A percentile compares a stretch with the other conserved stretches of the same genome.
These are phyloP conservation scores for Pyrenophora tritici-repentis DNA, from an alignment of 2,329 filamentous ascomycete genomes.

Conservation along the genomic window DNA sequence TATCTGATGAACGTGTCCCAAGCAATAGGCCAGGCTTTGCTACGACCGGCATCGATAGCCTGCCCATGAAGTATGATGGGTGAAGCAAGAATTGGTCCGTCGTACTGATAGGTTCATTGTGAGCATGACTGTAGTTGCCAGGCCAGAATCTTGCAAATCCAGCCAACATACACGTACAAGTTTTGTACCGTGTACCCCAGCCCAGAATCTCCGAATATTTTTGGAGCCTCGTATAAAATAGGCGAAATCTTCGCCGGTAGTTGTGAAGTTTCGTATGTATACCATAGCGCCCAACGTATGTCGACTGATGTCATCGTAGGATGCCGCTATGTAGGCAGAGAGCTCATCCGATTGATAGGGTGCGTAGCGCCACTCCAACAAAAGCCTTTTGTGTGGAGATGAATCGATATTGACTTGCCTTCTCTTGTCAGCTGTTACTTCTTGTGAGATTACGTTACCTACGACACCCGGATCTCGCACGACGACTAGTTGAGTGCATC, in stretches of 20 bases:
- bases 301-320: not conserved
- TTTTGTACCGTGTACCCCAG: slow-evolving; percentile 7
- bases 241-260: slow-evolving; percentile 17
- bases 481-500: slow-evolving; percentile 6
- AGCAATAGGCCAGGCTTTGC: not conserved
- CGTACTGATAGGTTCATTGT: slow-evolving; percentile 15
- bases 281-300: slow-evolving; percentile 13
- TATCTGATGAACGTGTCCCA: not conserved
- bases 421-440: not conserved
- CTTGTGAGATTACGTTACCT: not conserved
- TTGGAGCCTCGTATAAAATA: slow-evolving; percentile 24
- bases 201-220: slow-evolving; percentile 17
- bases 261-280: slow-evolving; percentile 29
- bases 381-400: slow-evolving; percentile 1
- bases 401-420: not conserved
- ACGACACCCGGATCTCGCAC: slow-evolving; percentile 13
- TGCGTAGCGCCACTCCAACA: slow-evolving; percentile 5
- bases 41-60: not conserved
- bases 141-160: no score
- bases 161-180: slow-evolving; percentile 15
- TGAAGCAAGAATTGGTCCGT: slow-evolving; percentile 22
- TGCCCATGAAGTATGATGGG: slow-evolving; percentile 5
- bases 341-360: slow-evolving; percentile 11
- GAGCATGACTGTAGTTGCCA: not conserved
- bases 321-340: not conserved